Conservation (phyloP, 345 rosid genomes). For the Raphanus raphanistrum region DNA sequence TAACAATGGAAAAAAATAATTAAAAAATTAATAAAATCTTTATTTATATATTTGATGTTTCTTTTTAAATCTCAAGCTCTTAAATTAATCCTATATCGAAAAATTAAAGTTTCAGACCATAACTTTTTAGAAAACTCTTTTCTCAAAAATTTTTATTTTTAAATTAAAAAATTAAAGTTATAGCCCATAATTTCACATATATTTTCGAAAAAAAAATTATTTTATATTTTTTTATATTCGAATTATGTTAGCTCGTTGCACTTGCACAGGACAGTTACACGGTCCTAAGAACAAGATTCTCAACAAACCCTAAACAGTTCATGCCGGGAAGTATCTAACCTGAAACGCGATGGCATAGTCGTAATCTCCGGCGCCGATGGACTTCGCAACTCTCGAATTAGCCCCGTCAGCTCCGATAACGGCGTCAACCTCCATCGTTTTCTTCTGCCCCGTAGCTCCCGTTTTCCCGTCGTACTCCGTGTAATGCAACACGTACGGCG, state of each 20-base stretch:
- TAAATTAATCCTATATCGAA: too few species aligned
- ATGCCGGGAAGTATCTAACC: slow-evolving; percentile 45
- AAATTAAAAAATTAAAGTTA: too few species aligned
- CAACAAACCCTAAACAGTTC: slow-evolving; percentile 2
- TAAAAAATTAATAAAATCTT: too few species aligned
- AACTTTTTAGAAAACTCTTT: too few species aligned
- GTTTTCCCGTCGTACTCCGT: slow-evolving; percentile 75
- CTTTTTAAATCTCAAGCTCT: too few species aligned
- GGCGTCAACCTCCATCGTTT: slow-evolving; percentile 83
- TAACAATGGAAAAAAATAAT: neutral
- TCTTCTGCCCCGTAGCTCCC: slow-evolving; percentile 70
- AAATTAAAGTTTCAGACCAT: neutral
- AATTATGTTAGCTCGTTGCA: too few species aligned
- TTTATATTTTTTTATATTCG: too few species aligned
- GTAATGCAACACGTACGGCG: slow-evolving; percentile 72
- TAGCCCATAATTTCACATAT: neutral
- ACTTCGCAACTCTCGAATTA: slow-evolving; percentile 88
- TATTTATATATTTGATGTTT: neutral
- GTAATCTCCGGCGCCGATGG: slow-evolving; percentile 87
- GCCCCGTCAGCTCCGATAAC: slow-evolving; percentile 97
- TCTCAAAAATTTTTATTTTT: too few species aligned
- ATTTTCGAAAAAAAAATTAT: neutral
- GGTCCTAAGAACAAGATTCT: neutral
- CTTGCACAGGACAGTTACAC: neutral
- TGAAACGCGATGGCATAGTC: slow-evolving; percentile 96